Evolutionary conservation across 2,329 filamentous ascomycete species (phyloP), one percentile per base, ranked within the genome.

Genomic region (Cladosporium sp.): DNA sequence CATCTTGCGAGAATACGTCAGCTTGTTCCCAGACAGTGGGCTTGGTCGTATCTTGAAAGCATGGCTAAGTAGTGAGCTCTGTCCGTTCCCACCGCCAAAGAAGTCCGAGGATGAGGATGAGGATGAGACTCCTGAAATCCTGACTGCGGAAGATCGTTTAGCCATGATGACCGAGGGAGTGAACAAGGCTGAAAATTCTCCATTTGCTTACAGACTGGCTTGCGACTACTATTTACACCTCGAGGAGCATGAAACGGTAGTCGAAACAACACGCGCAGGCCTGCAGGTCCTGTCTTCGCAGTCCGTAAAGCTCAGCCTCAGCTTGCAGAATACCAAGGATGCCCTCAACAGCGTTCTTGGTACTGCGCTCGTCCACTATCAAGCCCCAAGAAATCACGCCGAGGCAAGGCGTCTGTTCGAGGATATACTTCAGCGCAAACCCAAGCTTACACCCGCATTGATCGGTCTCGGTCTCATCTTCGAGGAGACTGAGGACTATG

Each of bases 401-500:
- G 93, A 97, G 74, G 92, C 94, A 2, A 93, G 90, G 69, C 74
- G 74, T n/a, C 79, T 97, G 0, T 97, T 99, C 64, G 86, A 96
- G 64, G 83, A 83, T 28, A 89, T 97, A 4, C 79, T 99, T 0
- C 78, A 83, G 48, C 83, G 88, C 24, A 91, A 95, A 57, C 81
- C 86, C 1, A 84, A 83, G 2, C 92, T 89, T 0, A 95, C 91
- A 0, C 77, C 85, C 28, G 92, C 92, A 2, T 78, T 99, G 60
- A 89, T 97, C 45, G 94, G 94, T 0, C 85, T 97, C 34, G 95
- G 94, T 1, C 75, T 97, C 22, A 93, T 99, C 39, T 87, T 92
- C 47, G 91, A 97, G 72, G 94, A 97, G 66, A 91, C 96, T 63
- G 88, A 96, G 66, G 89, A 97, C 61, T 97, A 90, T 66, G 79